These are phyloP conservation scores for Periglandula ipomoeae DNA, from an alignment of 2,329 filamentous ascomycete species.

Conservation along the genomic window DNA sequence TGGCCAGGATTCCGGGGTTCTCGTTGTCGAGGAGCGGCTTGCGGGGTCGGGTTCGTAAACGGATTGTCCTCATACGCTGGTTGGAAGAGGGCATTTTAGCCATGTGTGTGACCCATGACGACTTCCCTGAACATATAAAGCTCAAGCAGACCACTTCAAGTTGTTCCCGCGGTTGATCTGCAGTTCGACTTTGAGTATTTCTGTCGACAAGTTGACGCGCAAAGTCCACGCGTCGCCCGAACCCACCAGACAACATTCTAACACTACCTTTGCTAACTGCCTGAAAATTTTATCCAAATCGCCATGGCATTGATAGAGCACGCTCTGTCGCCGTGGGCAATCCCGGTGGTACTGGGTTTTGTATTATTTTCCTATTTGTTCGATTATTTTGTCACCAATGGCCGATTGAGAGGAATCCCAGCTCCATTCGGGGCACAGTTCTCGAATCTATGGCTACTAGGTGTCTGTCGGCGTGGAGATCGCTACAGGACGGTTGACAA, in stretches of 20 bases:
- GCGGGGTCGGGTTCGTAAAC: background rate
- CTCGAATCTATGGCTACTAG: constrained; percentile 73
- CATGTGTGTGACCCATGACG: too few species aligned
- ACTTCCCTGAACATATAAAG: background rate
- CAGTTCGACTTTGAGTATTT: too few species aligned
- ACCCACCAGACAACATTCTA: too few species aligned
- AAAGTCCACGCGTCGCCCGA: too few species aligned
- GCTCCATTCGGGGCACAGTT: constrained; percentile 56
- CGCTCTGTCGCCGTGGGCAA: constrained; percentile 35
- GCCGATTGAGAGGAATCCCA: constrained; percentile 44
- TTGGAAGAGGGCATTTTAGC: background rate
- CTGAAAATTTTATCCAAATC: background rate
- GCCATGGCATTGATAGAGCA: constrained; percentile 21
- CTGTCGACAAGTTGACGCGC: too few species aligned
- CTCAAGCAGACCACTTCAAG: background rate
- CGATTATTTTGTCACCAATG: constrained; percentile 48
- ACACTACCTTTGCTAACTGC: too few species aligned
- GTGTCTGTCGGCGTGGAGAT: constrained; percentile 53
- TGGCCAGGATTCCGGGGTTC: too few species aligned
- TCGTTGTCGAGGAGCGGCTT: background rate
- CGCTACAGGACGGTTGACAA: constrained; percentile 58
- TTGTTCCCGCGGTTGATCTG: too few species aligned
- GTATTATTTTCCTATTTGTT: constrained; percentile 47
- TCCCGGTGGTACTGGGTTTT: constrained; percentile 36
- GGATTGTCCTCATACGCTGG: background rate